Base-by-base conservation (phyloP, 768 basidiomycete genomes). In the Boletus vinaceobasis region DNA sequence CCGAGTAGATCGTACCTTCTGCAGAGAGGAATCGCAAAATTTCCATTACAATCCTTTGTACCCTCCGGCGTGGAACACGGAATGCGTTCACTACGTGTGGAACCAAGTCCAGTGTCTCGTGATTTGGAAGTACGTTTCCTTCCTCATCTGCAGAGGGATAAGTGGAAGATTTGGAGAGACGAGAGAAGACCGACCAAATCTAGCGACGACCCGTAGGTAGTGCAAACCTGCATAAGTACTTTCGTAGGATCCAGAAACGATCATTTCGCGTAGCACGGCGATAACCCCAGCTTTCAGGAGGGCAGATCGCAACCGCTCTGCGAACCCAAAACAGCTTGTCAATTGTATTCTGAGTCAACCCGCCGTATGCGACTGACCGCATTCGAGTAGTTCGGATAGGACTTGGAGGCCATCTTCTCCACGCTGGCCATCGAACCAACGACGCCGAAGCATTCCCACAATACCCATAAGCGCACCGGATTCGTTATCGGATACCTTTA, bases 371-470 rank as follows among this genome's bases (percentile, higher is more conserved):
- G 4, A 57, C 68, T 55, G 36, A 69, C 67, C 63, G 44, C 64
- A 55, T 15, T 55, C 48, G 6, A 70, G 44, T 5, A 70, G 15
- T 29, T 56, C 43, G 5, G 50, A 52, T 1, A 69, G 39, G n/a
- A 60, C 59, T 26, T 52, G 54, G 1, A 69, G 50, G 21, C 63
- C 63, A 27, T 69, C 68, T 58, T 68, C 68, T 35, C 65, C 65
- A 1, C 49, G 54, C n/a, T 56, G 14, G 10, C 59, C 66, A 19
- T 70, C 67, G n/a, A 70, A 69, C 65, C 68, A 65, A 39, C 65
- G 58, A 46, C 57, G 59, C 43, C 31, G 53, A 31, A 69, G 49
- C 67, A 69, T 70, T 7, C 39, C 31, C 23, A 65, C 7, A 32
- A 70, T 60, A 14, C 43, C 44, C 21, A 0, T 21, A 11, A 45